Conservation (phyloP, 306 rosid genomes). For the Abrus precatorius region DNA sequence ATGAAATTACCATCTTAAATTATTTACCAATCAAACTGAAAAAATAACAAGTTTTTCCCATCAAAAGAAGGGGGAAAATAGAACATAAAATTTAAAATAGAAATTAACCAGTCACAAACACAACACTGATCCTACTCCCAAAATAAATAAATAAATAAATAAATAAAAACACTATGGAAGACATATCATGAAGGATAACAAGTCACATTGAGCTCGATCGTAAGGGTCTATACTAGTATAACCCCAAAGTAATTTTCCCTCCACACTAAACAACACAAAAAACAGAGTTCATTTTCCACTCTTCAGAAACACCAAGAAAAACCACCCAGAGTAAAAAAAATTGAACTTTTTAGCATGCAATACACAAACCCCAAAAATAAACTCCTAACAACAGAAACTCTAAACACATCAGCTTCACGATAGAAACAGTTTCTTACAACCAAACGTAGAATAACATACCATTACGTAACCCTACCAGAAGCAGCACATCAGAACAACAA, state of each 20-base stretch:
- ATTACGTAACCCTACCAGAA: not conserved
- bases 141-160: not conserved
- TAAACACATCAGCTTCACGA: not conserved
- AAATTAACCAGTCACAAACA: not conserved
- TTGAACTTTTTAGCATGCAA: not conserved
- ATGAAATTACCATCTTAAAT: not conserved
- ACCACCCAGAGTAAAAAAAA: not conserved
- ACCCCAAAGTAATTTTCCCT: not conserved
- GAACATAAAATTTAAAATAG: not conserved
- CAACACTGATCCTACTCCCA: not conserved
- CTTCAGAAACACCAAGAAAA: not conserved
- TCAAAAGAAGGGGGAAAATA: not conserved
- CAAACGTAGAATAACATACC: not conserved
- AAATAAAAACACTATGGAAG: not conserved
- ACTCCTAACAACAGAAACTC: not conserved
- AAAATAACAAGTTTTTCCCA: too few species aligned
- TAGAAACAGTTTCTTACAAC: not conserved
- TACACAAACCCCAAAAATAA: not conserved
- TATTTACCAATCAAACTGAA: not conserved
- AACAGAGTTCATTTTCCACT: not conserved
- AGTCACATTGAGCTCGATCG: not conserved
- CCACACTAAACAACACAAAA: not conserved
- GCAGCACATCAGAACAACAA: not conserved
- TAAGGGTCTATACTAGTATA: not conserved
- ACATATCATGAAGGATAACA: not conserved